Evolutionary conservation across 1,139 yeast genomes (phyloP), one percentile per base, ranked within the genome.

Genomic region (Saccharomyces uvarum): DNA sequence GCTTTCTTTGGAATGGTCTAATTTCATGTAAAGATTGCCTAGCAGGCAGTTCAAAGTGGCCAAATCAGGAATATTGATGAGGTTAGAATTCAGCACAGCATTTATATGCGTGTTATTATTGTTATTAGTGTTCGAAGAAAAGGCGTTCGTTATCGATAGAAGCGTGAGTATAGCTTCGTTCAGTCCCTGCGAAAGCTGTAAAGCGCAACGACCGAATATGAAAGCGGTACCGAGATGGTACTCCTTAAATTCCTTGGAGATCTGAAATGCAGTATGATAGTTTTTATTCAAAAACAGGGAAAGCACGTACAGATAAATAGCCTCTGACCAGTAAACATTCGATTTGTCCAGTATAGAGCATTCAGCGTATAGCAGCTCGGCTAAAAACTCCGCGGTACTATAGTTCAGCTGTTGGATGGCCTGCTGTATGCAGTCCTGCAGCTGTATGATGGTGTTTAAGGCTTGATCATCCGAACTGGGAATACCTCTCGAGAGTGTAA

Each of bases 1-100:
- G 54, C 95, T 84, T 57, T 83, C 81, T 59, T 83, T 81, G 7
- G 75, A 68, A 65, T 86, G 89, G 14, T 85, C 86, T 9, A 77
- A 69, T 8, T 78, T 77, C 21, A 71, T 72, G 65, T 86, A 84
- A 53, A 91, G 73, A 60, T 84, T 86, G 0, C 95, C 99, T 56
- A 89, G 71, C 33, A 90, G 67, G 59, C 81, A 81, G 65, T 80
- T 82, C 29, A 86, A 74, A 0, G 85, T 80, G 1, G 89, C 82
- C 31, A 78, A 67, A 64, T 86, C 95, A 0, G 96, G 96, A 33
- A 56, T 58, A 49, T 52, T 54, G n/a, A 57, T 54, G 38, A 60
- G 50, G 26, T 54, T 55, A 13, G 44, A 38, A 19, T 38, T 38
- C 44, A 38, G 13, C 21, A 38, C 44, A 11, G 41, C 9, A 50